Evolutionary conservation across 768 basidiomycete genomes (phyloP), one percentile per base, ranked within the genome.

Genomic region (Baorangia bicolor): DNA sequence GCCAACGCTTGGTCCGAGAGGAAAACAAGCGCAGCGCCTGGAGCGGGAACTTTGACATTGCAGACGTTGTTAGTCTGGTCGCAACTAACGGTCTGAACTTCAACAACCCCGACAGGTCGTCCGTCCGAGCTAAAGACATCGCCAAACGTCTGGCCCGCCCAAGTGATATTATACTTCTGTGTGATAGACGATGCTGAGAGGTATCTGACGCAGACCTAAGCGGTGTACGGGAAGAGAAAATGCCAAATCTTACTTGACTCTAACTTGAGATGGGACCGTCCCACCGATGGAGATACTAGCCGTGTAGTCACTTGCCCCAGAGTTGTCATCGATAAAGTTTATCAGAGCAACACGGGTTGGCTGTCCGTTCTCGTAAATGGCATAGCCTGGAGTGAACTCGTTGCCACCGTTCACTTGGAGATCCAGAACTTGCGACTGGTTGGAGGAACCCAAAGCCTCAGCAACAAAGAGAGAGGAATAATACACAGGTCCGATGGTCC

Each of bases 91-190:
- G 81, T 85, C 53, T 80, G 73, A 10, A 91, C 77, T 51, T 78
- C 66, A 42, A 83, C 74, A 0, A 68, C 63, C 43, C 88, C 88
- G 43, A 74, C 73, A 27, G 85, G 78, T 42, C 85, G 81, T 1
- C 90, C 91, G 62, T 93, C 89, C 1, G 82, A 84, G 52, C 80
- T 73, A 61, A 86, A 86, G 23, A 75, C 73, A 39, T 76, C 77
- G 8, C 86, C 86, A 42, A 85, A 81, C 0, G 86, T 88, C 74
- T 89, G 91, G 6, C 84, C 83, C 4, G 87, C 90, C 89, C 90
- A 92, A 0, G 83, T 86, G 55, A 91, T 82, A 63, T 88, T 84
- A 49, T 73, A 76, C 64, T 82, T 85, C 54, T 83, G 79, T 2
- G 81, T 73, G 4, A 89, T 84, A 1, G 80, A 80, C 0, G 74